Base-by-base conservation (phyloP, 768 basidiomycete genomes). In the button mushroom (Agaricus bisporus) region DNA sequence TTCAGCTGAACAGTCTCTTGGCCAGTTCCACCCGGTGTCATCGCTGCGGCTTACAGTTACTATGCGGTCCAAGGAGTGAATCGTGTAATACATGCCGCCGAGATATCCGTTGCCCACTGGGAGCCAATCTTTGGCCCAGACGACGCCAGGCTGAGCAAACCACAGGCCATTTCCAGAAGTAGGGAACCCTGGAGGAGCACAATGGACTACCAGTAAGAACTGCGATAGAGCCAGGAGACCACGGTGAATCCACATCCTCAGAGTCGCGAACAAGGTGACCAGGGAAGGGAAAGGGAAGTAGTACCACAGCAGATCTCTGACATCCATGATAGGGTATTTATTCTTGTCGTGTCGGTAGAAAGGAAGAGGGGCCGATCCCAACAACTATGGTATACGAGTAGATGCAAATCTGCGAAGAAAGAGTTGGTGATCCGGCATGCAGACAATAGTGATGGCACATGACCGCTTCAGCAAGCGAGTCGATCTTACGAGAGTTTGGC, bases 101-200 rank as follows among this genome's bases (percentile, higher is more conserved):
- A 88, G 72, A 60, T 80, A 84, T 1, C 87, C 87, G 66, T 90
- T 90, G 32, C 87, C 87, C 26, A 88, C 70, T 0, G 88, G 88
- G 25, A 89, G 76, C 61, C 70, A 82, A 41, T 85, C 77, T 42
- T 73, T 71, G 0, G 74, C 66, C 87, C 87, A 89, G 17, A 73
- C 63, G 0, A 63, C 63, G 1, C 78, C 83, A 0, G 79, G 75
- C 14, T 72, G 54, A 3, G 68, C 77, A 58, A 83, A 89, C 87
- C 87, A 89, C 26, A 89, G 70, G 5, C 80, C 86, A 66, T 89
- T 88, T n/a, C 87, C 87, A 11, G 83, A 82, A 3, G 68, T 57
- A 0, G 87, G 87, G 60, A 89, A 86, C n/a, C 73, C 76, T 11
- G 69, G 47, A 29, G 74, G 72, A 17, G 67, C 64, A 20, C 60